Percentiles rank a stretch among this genome's conserved stretches.
Evolutionary conservation across 108 stramenopile species (phyloP).

Genomic region (Cyclotella cryptica): DNA sequence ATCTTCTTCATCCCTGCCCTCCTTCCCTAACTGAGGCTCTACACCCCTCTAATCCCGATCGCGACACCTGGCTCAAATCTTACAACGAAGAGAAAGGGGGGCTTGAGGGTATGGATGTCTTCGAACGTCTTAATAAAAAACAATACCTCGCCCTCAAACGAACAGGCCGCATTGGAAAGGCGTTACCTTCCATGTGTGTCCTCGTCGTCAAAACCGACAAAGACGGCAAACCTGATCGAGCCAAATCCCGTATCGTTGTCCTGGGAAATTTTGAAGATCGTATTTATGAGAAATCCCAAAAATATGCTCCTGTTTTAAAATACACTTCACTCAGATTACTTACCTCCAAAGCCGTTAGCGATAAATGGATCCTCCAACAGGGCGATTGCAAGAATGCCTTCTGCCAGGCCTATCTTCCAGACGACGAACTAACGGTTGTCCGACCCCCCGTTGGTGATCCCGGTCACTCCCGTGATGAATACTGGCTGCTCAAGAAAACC

Average conservation of each 20-base stretch:
- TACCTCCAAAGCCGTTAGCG: neutral
- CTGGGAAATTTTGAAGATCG: constrained; percentile 26
- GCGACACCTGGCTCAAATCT: constrained; percentile 16
- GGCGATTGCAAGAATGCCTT: constrained; percentile 52
- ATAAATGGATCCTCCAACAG: constrained; percentile 27
- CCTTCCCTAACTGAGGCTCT: constrained; percentile 1
- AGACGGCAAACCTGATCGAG: constrained; percentile 20
- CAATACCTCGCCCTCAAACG: neutral
- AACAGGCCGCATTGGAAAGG: neutral
- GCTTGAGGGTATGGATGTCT: neutral
- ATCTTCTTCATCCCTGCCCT: constrained; percentile 16
- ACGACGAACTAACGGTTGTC: constrained; percentile 19
- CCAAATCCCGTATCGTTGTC: constrained; percentile 21
- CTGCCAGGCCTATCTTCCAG: constrained; percentile 24
- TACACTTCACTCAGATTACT: constrained; percentile 18
- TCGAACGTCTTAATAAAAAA: neutral
- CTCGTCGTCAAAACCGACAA: constrained; percentile 17
- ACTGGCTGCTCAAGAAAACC: constrained; percentile 33
- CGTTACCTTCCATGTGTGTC: constrained; percentile 4
- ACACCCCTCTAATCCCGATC: constrained; percentile 19
- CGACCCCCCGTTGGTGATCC: constrained; percentile 28
- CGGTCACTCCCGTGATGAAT: constrained; percentile 5
- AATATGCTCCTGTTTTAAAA: constrained; percentile 33
- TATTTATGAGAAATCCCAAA: constrained; percentile 15
- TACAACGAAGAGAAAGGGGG: constrained; percentile 29